A percentile compares a stretch with the other conserved stretches of the same genome.
These are phyloP conservation scores for Metarhizium humberi DNA, from an alignment of 2,329 filamentous ascomycete species.

Conservation along the genomic window DNA sequence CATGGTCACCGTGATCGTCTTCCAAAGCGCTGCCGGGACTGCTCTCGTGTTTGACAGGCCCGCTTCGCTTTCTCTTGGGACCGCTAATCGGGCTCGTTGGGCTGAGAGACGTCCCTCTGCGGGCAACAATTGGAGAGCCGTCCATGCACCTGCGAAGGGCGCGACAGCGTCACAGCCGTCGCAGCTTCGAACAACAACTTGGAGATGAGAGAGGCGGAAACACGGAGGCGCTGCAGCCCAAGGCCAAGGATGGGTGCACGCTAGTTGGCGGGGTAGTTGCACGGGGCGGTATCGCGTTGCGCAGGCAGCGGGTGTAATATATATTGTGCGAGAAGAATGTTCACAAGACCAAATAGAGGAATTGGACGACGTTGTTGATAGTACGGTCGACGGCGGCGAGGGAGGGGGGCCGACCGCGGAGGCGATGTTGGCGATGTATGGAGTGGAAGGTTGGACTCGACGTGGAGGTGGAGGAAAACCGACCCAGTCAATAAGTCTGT, in stretches of 20 bases:
- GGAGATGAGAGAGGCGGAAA: conserved; percentile 8
- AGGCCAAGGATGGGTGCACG: neutral
- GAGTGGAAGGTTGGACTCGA: conserved; percentile 2
- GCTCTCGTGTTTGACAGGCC: conserved; percentile 43
- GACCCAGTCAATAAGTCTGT: neutral
- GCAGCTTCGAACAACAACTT: conserved; percentile 8
- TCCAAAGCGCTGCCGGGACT: conserved; percentile 46
- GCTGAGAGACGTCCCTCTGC: conserved; percentile 39
- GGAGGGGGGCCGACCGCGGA: conserved; percentile 6
- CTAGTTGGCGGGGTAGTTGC: conserved; percentile 4
- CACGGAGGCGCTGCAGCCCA: conserved; percentile 1
- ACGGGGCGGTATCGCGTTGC: neutral
- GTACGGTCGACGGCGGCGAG: neutral
- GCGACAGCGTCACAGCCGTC: conserved; percentile 10
- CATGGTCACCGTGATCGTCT: conserved; percentile 36
- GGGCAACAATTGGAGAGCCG: conserved; percentile 35
- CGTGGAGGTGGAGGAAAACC: conserved; percentile 3
- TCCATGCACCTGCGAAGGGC: conserved; percentile 31
- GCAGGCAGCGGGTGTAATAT: neutral
- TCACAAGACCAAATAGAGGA: neutral
- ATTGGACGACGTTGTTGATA: neutral
- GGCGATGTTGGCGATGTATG: conserved; percentile 2
- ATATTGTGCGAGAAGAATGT: neutral
- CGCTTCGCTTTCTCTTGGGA: conserved; percentile 50
- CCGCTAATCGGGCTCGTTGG: conserved; percentile 45